These are phyloP conservation scores for Torulaspora maleeae DNA, from an alignment of 805 yeast species.

Conservation along the genomic window DNA sequence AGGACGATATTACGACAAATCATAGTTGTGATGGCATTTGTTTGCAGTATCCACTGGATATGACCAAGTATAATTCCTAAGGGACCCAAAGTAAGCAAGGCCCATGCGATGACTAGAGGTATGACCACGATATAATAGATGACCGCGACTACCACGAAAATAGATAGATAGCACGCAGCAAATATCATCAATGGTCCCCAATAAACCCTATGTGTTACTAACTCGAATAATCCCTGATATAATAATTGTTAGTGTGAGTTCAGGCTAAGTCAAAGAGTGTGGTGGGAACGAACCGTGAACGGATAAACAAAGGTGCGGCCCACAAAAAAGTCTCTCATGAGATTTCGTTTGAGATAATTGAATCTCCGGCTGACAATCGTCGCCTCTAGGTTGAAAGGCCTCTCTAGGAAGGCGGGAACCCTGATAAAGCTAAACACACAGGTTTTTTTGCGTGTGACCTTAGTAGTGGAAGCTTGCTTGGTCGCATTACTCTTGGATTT, in stretches of 20 bases:
- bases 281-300: conserved; percentile 14
- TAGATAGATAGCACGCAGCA: conserved; percentile 20
- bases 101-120: conserved; percentile 28
- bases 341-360: conserved; percentile 8
- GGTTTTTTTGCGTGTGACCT: not conserved
- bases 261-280: not conserved
- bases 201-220: conserved; percentile 21
- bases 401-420: not conserved
- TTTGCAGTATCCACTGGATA: conserved; percentile 31
- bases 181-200: conserved; percentile 31
- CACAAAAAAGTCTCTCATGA: conserved; percentile 14
- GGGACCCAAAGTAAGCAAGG: conserved; percentile 31
- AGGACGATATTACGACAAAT: conserved; percentile 25
- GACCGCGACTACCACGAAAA: conserved; percentile 22
- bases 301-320: conserved; percentile 22
- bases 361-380: conserved; percentile 1
- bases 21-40: conserved; percentile 26
- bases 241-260: conserved; percentile 1
- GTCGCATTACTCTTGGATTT: not conserved
- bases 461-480: not conserved
- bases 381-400: not conserved
- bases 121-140: conserved; percentile 26
- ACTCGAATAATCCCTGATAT: conserved; percentile 28
- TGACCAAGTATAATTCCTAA: conserved; percentile 31
- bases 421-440: not conserved